phyloP scores from a whole-genome alignment of 2,329 filamentous ascomycete species.

The Penicillium expansum region DNA sequence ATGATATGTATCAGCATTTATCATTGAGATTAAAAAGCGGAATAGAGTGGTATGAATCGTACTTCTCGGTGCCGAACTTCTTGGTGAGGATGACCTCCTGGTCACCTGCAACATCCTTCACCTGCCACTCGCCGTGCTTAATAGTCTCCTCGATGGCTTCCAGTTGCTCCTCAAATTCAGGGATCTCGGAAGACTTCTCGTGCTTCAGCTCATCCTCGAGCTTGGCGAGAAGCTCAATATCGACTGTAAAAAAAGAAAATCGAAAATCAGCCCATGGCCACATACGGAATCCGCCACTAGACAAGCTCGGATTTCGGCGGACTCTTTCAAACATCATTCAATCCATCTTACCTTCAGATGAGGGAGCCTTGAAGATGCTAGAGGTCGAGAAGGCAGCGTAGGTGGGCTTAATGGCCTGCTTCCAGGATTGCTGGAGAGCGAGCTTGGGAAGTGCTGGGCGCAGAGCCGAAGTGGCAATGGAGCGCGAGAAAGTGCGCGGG shows the following conservation, averaged over 20 bases:
- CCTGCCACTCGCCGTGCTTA: constrained; percentile 76
- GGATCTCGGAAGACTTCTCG: constrained; percentile 75
- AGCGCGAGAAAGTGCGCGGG: constrained; percentile 61
- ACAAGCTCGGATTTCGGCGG: not conserved
- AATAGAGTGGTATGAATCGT: constrained; percentile 33
- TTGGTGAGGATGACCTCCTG: constrained; percentile 85
- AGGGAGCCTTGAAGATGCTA: constrained; percentile 40
- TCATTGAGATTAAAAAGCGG: not conserved
- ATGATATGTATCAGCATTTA: not conserved
- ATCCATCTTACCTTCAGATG: constrained; percentile 45
- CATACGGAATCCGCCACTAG: not conserved
- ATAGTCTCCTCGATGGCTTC: constrained; percentile 91
- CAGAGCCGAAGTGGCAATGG: constrained; percentile 51
- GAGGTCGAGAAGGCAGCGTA: constrained; percentile 51
- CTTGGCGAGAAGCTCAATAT: constrained; percentile 81
- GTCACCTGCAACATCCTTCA: constrained; percentile 74
- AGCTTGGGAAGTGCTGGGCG: constrained; percentile 52
- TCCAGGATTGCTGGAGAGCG: constrained; percentile 51
- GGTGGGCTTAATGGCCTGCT: constrained; percentile 42
- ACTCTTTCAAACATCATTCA: not conserved
- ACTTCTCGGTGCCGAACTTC: constrained; percentile 85
- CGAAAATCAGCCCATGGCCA: constrained; percentile 5
- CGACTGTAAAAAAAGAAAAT: constrained; percentile 45
- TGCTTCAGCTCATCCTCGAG: constrained; percentile 79
- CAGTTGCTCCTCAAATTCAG: constrained; percentile 71